phyloP scores from a whole-genome alignment of 2,329 filamentous ascomycete species.

The Penicillium sp. region DNA sequence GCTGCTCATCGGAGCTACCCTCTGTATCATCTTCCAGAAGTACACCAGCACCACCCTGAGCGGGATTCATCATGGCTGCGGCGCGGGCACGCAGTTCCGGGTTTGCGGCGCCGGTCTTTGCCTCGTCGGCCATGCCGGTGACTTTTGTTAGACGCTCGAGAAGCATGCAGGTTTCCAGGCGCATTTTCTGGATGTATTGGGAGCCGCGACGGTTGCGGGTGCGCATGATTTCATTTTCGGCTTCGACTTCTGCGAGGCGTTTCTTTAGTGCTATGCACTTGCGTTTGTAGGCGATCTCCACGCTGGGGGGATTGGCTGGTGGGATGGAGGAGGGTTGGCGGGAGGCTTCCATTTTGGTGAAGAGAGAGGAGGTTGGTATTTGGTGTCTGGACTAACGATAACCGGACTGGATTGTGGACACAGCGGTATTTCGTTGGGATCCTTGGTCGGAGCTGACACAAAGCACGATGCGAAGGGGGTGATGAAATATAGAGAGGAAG shows the following conservation, averaged over 20 bases:
- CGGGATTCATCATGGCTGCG: conserved; percentile 33
- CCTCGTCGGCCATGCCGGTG: conserved; percentile 45
- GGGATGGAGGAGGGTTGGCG: conserved; percentile 27
- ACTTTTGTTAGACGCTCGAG: conserved; percentile 44
- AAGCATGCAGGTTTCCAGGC: conserved; percentile 57
- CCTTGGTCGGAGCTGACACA: not conserved
- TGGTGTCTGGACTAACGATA: not conserved
- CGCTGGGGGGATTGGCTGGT: conserved; percentile 70
- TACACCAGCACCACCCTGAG: conserved; percentile 10
- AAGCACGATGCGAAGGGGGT: conserved; percentile 4
- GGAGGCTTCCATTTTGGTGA: conserved; percentile 32
- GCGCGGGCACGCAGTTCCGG: conserved; percentile 41
- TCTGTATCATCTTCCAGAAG: conserved; percentile 45
- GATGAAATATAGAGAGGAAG: not conserved
- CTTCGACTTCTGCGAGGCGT: conserved; percentile 86
- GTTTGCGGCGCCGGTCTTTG: conserved; percentile 30
- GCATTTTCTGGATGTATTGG: conserved; percentile 86
- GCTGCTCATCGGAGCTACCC: conserved; percentile 46
- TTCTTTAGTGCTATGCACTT: conserved; percentile 96
- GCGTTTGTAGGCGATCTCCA: conserved; percentile 91
- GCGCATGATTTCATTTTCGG: conserved; percentile 81
- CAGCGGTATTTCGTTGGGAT: not conserved
- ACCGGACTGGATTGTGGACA: not conserved
- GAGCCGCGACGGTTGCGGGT: conserved; percentile 76
- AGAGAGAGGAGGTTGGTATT: not conserved